phyloP scores from a whole-genome alignment of 352 stramenopile species.

The Pythium apleroticum region DNA sequence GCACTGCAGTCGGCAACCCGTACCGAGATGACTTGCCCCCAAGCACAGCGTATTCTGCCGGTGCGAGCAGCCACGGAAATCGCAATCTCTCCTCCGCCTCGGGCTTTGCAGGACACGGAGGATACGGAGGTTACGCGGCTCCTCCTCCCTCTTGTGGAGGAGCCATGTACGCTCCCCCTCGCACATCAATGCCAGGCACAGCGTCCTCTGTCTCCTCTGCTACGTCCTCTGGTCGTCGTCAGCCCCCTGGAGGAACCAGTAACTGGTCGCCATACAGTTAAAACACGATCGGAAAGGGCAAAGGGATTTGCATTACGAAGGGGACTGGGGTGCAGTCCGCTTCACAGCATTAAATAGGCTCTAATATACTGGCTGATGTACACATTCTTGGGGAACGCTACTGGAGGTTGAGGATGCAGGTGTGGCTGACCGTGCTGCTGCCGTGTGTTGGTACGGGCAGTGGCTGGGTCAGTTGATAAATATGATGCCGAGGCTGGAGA shows the following conservation, averaged over 20 bases:
- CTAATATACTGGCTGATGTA: constrained; percentile 9
- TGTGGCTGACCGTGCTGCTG: constrained; percentile 1
- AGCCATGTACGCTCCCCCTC: constrained; percentile 1
- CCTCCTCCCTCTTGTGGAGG: not conserved
- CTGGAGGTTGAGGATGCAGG: not conserved
- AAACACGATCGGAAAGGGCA: not conserved
- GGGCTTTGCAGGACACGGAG: not conserved
- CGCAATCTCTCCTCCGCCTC: constrained; percentile 1
- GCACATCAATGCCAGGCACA: constrained; percentile 11
- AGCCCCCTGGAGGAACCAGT: constrained; percentile 59
- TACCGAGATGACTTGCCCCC: constrained; percentile 13
- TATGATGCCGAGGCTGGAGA: constrained; percentile 1
- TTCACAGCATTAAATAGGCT: constrained; percentile 1
- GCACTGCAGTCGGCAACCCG: constrained; percentile 5
- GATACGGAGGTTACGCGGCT: not conserved
- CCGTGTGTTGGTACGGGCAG: not conserved
- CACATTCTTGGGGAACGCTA: not conserved
- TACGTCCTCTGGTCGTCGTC: constrained; percentile 33
- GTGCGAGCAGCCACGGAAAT: constrained; percentile 2
- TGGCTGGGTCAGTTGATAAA: constrained; percentile 8
- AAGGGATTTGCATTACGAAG: not conserved
- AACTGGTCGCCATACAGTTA: constrained; percentile 60
- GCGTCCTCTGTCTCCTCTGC: constrained; percentile 15
- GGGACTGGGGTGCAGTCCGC: not conserved
- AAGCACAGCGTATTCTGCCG: constrained; percentile 5